Evolutionary conservation across 164 flowering plant genomes (phyloP), one percentile per base, ranked within the genome.

Genomic region (Vitis vinifera): DNA sequence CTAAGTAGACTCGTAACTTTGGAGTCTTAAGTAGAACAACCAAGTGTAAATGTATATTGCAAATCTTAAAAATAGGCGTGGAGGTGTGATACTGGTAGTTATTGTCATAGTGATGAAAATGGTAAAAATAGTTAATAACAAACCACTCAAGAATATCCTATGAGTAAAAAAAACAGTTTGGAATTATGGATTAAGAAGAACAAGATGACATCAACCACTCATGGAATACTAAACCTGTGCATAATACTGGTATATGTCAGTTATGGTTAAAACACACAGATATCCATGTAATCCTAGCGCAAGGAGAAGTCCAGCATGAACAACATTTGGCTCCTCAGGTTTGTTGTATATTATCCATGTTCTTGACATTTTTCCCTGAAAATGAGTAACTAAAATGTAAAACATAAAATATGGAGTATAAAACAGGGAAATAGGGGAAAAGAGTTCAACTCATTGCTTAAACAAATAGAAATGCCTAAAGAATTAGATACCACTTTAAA

Each of bases 281-380:
- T 89, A 88, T 58, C 99, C 98, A 82, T 91, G 98, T 71, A 93
- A 82, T 71, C 99, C 99, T 66, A 95, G 76, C 13, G 97, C 98
- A 71, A 95, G 86, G 30, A 95, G 93, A 75, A 95, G 88, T 62
- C 99, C 99, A 31, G 98, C 94, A 83, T 95, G 99, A 77, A 78
- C 73, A 73, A 77, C 85, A 85, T 84, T 90, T 69, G 97, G 94
- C 74, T 89, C 91, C 71, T 81, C 88, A 10, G 98, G 95, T 76
- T 82, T 93, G 81, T 95, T 93, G 77, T 95, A 95, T 31, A 77
- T 71, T 68, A 95, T 91, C 99, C 99, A 93, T 16, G 98, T 93
- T 76, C 97, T 87, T 75, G 99, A 89, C 89, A 93, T 79, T 77
- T 90, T 95, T 3, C 93, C 98, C 99, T 95, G 80, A 67, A 74